Percentiles rank a stretch among this genome's conserved stretches.
phyloP scores from a whole-genome alignment of 2,329 filamentous ascomycete genomes.

The Colletotrichum coccodes region DNA sequence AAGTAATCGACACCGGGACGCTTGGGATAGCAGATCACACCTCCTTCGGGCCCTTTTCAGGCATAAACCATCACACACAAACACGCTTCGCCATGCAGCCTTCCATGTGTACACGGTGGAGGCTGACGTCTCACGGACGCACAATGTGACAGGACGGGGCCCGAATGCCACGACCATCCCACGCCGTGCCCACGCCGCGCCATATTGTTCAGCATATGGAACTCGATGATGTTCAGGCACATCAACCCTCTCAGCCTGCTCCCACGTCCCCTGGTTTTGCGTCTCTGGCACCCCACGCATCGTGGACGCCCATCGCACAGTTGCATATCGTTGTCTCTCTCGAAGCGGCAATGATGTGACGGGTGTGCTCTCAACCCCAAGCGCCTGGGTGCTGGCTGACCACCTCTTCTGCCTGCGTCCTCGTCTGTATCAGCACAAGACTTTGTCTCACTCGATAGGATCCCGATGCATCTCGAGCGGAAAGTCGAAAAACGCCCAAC shows the following conservation, averaged over 20 bases:
- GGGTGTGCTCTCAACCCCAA: not conserved
- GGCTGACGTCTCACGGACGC: not conserved
- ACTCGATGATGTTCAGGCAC: constrained; percentile 6
- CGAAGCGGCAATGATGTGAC: constrained; percentile 10
- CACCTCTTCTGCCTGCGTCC: not conserved
- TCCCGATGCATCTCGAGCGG: not conserved
- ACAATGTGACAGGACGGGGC: not conserved
- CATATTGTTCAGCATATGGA: not conserved
- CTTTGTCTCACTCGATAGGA: not conserved
- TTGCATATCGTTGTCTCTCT: not conserved
- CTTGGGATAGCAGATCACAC: not conserved
- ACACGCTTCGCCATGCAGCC: not conserved
- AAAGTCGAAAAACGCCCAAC: constrained; percentile 7
- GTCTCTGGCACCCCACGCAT: not conserved
- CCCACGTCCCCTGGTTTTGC: not conserved
- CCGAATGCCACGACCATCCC: not conserved
- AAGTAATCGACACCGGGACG: not conserved
- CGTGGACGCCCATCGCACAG: not conserved
- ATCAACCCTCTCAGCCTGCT: not conserved
- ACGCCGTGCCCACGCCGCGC: not conserved
- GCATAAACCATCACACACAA: not conserved
- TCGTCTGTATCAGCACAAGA: constrained; percentile 9
- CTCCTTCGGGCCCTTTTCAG: not conserved
- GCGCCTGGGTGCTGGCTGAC: constrained; percentile 9
- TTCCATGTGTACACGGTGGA: not conserved